phyloP scores from a whole-genome alignment of 192 early-diverging fungal species.

The Rhizoclosmatium sp. region DNA sequence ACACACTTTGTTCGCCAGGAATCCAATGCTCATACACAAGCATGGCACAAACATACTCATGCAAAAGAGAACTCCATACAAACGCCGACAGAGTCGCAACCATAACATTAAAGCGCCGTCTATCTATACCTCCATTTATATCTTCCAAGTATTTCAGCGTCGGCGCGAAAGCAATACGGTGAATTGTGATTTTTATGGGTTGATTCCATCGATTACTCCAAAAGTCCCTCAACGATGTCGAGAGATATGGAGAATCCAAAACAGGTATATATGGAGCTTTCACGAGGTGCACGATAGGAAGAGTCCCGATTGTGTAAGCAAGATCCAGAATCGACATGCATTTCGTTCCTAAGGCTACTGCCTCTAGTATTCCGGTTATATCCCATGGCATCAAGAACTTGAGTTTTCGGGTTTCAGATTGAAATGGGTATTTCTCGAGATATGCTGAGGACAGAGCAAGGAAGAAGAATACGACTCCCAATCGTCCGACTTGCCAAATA shows the following conservation, averaged over 20 bases:
- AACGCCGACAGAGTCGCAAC: conserved; percentile 3
- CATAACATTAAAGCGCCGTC: background rate
- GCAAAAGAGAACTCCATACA: conserved; percentile 2
- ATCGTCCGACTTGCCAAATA: background rate
- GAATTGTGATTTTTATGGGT: conserved; percentile 28
- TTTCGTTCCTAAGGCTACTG: background rate
- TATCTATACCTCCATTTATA: background rate
- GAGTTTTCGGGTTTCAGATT: background rate
- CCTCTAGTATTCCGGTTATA: background rate
- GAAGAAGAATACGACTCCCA: background rate
- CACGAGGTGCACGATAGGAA: background rate
- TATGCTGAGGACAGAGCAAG: background rate
- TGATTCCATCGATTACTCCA: conserved; percentile 22
- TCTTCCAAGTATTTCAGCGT: background rate
- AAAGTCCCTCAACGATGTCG: conserved; percentile 22
- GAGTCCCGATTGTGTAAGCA: background rate
- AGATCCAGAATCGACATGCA: background rate
- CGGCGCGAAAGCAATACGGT: background rate
- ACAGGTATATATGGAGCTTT: conserved; percentile 9
- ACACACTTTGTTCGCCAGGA: background rate
- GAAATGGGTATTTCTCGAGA: conserved; percentile 24
- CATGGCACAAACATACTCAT: conserved; percentile 12
- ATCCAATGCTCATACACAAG: background rate
- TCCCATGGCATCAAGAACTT: background rate
- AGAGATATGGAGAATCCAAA: conserved; percentile 12